Evolutionary conservation across 805 yeast species (phyloP).

Genomic region (Schwanniomyces sp.): DNA sequence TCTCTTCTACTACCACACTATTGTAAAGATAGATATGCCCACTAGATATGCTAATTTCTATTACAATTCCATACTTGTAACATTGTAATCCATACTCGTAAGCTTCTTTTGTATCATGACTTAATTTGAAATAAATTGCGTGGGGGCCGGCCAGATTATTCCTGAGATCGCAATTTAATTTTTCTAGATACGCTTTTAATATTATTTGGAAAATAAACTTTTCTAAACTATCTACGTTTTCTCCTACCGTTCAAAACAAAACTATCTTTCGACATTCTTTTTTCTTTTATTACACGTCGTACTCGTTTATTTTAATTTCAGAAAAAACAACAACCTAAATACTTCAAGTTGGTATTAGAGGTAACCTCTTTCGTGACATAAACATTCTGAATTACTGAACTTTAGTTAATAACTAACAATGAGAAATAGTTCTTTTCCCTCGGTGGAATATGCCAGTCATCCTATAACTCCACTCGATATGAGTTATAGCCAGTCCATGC

Average conservation of each 20-base stretch:
- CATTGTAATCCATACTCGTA: too few species aligned
- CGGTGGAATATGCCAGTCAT: not conserved
- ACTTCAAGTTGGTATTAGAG: not conserved
- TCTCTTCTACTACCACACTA: too few species aligned
- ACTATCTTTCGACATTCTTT: not conserved
- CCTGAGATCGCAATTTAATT: not conserved
- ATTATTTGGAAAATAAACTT: not conserved
- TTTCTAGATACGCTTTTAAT: not conserved
- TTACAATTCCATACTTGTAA: too few species aligned
- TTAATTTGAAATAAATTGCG: not conserved
- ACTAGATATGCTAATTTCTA: too few species aligned
- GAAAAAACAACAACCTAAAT: not conserved
- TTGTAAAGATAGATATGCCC: too few species aligned
- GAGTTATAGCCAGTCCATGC: conserved; percentile 57
- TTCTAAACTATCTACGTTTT: not conserved
- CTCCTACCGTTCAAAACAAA: not conserved
- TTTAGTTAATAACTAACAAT: not conserved
- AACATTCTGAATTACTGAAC: not conserved
- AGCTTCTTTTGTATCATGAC: not conserved
- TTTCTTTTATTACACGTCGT: not conserved
- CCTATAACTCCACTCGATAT: conserved; percentile 55
- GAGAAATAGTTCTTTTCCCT: not conserved
- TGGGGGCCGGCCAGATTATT: not conserved
- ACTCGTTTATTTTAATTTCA: not conserved
- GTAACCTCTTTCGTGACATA: not conserved